Base-by-base conservation (phyloP, 2,329 filamentous ascomycete genomes). In the Aspergillus fumigatiaffinis region DNA sequence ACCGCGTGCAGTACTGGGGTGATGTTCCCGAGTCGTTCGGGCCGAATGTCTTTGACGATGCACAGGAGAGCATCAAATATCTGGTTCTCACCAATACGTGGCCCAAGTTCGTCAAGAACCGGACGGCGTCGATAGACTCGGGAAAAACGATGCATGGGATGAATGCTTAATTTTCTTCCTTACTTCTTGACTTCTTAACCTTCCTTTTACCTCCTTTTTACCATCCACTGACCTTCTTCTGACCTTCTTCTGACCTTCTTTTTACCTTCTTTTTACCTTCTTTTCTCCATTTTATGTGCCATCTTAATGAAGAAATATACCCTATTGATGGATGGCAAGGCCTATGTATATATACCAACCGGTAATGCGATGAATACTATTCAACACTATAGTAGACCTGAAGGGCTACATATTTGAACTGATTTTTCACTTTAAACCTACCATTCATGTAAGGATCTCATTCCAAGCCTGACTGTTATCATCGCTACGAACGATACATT, bases 11-110 rank as follows among this genome's bases (percentile, higher is more conserved):
- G 47, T 72, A 68, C 60, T 68, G 67, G 61, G 70, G 72, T 21
- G 68, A 70, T 4, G 65, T 76, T 20, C 73, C 84, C 0, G 70
- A 72, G 0, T 71, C 59, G 0, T 88, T 88, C 55, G 73, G 79
- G 51, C 69, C 74, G 3, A 66, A 67, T 0, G 77, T 88, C 2
- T 88, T 89, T 64, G 84, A 87, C 63, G 77, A 73, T 3, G 83
- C 85, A 0, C 80, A 86, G 65, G 71, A 72, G n/a, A 81, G 80
- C 63, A 82, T 89, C 72, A 87, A 87, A 70, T 86, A 88, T 58
- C 77, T 88, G 5, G 85, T 89, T 2, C 73, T 88, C 57, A 87
- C 85, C 14, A 88, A 88, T 66, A 89, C 87, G 0, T 89, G 87
- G 86, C 81, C 73, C 32, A 76, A 75, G 61, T 76, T 75, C 52